phyloP scores from a whole-genome alignment of 2,329 filamentous ascomycete genomes.

The Talaromyces marneffei region DNA sequence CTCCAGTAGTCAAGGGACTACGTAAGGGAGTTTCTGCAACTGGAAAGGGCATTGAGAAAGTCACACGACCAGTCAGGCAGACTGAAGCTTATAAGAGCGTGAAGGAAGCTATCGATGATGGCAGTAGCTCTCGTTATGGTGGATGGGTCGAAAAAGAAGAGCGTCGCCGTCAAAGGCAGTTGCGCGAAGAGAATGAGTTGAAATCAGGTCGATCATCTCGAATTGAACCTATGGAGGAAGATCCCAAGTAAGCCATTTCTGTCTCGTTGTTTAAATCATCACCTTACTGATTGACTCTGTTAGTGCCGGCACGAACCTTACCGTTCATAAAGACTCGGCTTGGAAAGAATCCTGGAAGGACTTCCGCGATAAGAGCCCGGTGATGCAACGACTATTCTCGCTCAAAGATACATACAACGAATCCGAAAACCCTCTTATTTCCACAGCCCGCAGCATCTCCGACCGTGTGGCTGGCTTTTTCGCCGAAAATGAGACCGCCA shows the following conservation, averaged over 20 bases:
- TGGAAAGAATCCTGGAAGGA: constrained; percentile 99
- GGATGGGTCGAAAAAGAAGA: constrained; percentile 98
- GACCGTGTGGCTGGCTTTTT: constrained; percentile 94
- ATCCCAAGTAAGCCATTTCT: constrained; percentile 67
- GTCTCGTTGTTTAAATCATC: constrained; percentile 14
- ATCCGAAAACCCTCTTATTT: constrained; percentile 93
- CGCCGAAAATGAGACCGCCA: constrained; percentile 94
- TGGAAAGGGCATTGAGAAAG: constrained; percentile 82
- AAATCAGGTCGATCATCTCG: constrained; percentile 44
- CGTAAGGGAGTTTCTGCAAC: constrained; percentile 80
- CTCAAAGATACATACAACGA: constrained; percentile 87
- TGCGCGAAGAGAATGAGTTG: constrained; percentile 59
- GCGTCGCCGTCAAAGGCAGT: constrained; percentile 70
- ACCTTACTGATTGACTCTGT: constrained; percentile 25
- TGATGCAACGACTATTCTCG: constrained; percentile 82
- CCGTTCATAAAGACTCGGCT: constrained; percentile 89
- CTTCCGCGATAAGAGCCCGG: constrained; percentile 81
- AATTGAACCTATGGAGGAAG: constrained; percentile 65
- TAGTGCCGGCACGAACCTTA: constrained; percentile 90
- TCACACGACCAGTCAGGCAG: constrained; percentile 87
- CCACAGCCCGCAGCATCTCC: constrained; percentile 86
- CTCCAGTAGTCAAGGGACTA: constrained; percentile 82
- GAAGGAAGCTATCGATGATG: constrained; percentile 94
- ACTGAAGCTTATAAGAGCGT: constrained; percentile 93
- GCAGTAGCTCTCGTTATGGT: constrained; percentile 90